phyloP scores from a whole-genome alignment of 2,329 filamentous ascomycete species.

The Fusarium palustre region DNA sequence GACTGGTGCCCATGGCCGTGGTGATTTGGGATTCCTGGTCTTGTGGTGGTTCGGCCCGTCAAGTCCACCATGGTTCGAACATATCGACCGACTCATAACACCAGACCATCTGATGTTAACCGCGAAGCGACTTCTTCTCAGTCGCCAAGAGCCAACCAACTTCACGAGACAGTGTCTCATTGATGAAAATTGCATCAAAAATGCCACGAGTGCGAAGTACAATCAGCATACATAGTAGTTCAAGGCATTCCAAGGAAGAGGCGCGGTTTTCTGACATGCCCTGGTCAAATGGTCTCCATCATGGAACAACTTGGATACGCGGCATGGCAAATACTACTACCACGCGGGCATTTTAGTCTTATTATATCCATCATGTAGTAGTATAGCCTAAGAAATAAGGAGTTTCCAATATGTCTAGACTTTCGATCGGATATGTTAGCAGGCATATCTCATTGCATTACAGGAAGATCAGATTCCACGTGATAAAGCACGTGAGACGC shows the following conservation, averaged over 20 bases:
- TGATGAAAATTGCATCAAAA: slow-evolving; percentile 1
- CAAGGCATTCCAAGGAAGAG: slow-evolving; percentile 31
- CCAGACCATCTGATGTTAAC: slow-evolving; percentile 34
- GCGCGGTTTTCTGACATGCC: slow-evolving; percentile 21
- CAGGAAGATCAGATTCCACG: not conserved
- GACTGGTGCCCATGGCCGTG: slow-evolving; percentile 7
- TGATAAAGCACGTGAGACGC: slow-evolving; percentile 15
- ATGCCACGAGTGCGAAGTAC: not conserved
- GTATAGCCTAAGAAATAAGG: not conserved
- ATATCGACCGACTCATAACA: slow-evolving; percentile 25
- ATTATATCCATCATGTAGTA: too few relatives aligned
- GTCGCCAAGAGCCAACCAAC: not conserved
- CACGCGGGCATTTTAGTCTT: not conserved
- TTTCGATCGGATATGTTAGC: too few relatives aligned
- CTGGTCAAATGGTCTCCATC: slow-evolving; percentile 23
- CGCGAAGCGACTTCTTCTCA: slow-evolving; percentile 11
- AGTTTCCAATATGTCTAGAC: too few relatives aligned
- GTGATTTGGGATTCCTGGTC: slow-evolving; percentile 2
- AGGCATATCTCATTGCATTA: not conserved
- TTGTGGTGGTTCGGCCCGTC: slow-evolving; percentile 40
- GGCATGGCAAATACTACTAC: slow-evolving; percentile 5
- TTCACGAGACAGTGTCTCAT: slow-evolving; percentile 4
- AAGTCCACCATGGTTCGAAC: slow-evolving; percentile 38
- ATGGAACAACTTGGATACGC: slow-evolving; percentile 19
- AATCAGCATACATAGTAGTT: slow-evolving; percentile 7